A percentile compares a stretch with the other conserved stretches of the same genome.
phyloP scores from a whole-genome alignment of 495 filamentous ascomycete genomes.

The Neurospora terricola region DNA sequence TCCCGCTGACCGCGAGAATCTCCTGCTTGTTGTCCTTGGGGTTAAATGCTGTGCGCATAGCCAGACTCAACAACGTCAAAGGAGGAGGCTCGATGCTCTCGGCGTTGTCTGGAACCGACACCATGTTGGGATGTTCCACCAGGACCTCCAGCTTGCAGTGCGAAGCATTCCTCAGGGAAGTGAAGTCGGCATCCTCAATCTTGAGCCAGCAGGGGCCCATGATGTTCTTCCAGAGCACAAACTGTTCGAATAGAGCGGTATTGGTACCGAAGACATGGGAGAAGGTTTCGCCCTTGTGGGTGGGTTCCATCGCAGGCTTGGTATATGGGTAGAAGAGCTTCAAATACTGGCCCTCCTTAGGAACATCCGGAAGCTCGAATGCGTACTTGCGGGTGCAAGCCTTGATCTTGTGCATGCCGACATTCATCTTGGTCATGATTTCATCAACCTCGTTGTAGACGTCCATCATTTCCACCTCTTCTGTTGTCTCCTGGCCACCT shows the following conservation, averaged over 20 bases:
- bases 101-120: constrained; percentile 58
- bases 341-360: constrained; percentile 81
- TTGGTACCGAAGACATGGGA: constrained; percentile 92
- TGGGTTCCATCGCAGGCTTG: constrained; percentile 52
- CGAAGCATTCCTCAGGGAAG: constrained; percentile 77
- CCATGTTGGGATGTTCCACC: constrained; percentile 61
- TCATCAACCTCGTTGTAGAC: constrained; percentile 81
- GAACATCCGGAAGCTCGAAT: constrained; percentile 81
- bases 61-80: constrained; percentile 87
- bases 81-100: constrained; percentile 75
- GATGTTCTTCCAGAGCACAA: constrained; percentile 94
- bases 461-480: constrained; percentile 80
- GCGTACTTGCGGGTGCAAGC: constrained; percentile 83
- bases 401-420: constrained; percentile 90
- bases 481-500: constrained; percentile 57
- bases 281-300: constrained; percentile 71
- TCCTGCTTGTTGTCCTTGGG: constrained; percentile 94
- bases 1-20: constrained; percentile 78
- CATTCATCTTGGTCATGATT: constrained; percentile 73
- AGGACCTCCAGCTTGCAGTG: constrained; percentile 94
- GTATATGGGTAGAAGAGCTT: constrained; percentile 91
- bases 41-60: constrained; percentile 80
- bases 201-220: constrained; percentile 98
- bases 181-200: constrained; percentile 75
- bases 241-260: constrained; percentile 92